These are phyloP conservation scores for Aureobasidium namibiae DNA, from an alignment of 2,329 filamentous ascomycete genomes.

Conservation along the genomic window DNA sequence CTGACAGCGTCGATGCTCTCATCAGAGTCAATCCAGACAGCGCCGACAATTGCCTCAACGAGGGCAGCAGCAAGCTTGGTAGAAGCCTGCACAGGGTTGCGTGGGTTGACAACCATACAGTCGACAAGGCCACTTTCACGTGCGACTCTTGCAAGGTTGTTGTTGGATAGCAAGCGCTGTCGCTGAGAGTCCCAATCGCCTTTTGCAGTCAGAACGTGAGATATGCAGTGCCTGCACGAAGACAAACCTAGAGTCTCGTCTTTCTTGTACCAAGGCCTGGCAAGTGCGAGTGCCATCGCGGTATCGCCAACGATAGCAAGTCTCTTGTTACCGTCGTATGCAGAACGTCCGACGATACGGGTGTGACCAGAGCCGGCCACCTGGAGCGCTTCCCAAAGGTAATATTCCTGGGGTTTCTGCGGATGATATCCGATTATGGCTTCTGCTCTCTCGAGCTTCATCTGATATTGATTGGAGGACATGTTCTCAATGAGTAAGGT, in stretches of 20 bases:
- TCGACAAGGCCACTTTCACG: neutral
- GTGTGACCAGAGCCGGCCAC: neutral
- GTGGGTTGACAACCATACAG: too few species aligned
- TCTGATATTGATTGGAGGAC: neutral
- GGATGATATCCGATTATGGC: neutral
- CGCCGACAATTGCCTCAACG: neutral
- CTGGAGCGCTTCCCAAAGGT: constrained; percentile 4
- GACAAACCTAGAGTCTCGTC: neutral
- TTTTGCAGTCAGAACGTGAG: neutral
- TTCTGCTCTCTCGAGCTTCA: neutral
- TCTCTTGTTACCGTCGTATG: neutral
- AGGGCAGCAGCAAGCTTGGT: neutral
- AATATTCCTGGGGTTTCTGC: neutral
- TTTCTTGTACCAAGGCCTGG: neutral
- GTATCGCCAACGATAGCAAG: neutral
- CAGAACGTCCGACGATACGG: neutral
- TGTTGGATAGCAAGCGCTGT: neutral
- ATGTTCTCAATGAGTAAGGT: neutral
- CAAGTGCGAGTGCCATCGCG: neutral
- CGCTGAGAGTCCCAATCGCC: neutral
- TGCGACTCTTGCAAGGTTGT: neutral
- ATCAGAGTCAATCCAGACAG: neutral
- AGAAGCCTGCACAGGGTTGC: neutral
- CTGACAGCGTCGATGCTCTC: neutral
- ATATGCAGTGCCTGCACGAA: too few species aligned